Conservation (phyloP, 1,139 yeast species). For the Hyphopichia burtonii region DNA sequence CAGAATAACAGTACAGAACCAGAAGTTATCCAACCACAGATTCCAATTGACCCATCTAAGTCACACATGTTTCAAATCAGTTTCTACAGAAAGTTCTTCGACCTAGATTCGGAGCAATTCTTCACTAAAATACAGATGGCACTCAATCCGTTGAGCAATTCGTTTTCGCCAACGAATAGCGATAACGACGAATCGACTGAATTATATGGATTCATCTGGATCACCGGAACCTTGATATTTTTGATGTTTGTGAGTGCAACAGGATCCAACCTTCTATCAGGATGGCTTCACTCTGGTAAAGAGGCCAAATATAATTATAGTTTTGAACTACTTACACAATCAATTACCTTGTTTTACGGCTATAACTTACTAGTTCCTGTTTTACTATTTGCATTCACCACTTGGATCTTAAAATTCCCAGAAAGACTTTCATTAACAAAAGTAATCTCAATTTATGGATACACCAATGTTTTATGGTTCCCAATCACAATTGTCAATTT, state of each 20-base stretch:
- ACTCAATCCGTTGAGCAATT: constrained; percentile 42
- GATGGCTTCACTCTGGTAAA: constrained; percentile 45
- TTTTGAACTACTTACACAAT: constrained; percentile 62
- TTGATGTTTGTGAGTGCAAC: constrained; percentile 74
- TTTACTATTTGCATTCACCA: constrained; percentile 47
- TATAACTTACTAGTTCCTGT: constrained; percentile 67
- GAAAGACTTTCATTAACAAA: constrained; percentile 39
- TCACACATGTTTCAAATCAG: constrained; percentile 54
- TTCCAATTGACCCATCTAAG: constrained; percentile 15
- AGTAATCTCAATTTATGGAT: constrained; percentile 68
- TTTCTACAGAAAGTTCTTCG: constrained; percentile 60
- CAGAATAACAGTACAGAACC: too few species aligned
- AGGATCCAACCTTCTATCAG: constrained; percentile 38
- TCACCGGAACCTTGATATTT: constrained; percentile 74
- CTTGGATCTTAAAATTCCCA: constrained; percentile 43
- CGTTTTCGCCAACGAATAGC: constrained; percentile 16
- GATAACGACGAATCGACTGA: constrained; percentile 47
- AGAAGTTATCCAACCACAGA: constrained; percentile 19
- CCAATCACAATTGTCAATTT: constrained; percentile 67
- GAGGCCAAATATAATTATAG: constrained; percentile 51
- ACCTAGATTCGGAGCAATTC: constrained; percentile 63
- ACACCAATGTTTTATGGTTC: constrained; percentile 75
- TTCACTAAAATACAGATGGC: constrained; percentile 42
- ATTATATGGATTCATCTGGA: constrained; percentile 83
- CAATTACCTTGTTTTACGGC: constrained; percentile 68